Conservation (phyloP, 2,329 filamentous ascomycete species). For the Fusarium robinianum region DNA sequence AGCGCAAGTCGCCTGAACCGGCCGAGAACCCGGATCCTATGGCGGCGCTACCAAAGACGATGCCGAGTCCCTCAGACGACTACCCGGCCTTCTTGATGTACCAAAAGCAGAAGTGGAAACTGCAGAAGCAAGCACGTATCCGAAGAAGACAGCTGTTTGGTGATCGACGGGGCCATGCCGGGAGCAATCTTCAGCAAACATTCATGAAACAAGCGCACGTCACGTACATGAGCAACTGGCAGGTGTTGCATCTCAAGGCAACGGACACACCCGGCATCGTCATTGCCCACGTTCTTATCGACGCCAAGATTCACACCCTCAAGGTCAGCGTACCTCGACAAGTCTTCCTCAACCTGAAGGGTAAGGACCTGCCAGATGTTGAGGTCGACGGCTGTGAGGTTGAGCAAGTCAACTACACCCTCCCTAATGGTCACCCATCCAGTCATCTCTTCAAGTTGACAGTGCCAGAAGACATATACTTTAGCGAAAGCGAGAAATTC, state of each 20-base stretch:
- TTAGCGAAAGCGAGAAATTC: constrained; percentile 82
- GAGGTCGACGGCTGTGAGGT: constrained; percentile 84
- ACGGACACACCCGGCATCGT: constrained; percentile 87
- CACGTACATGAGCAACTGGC: constrained; percentile 92
- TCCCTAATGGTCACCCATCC: constrained; percentile 94
- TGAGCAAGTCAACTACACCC: constrained; percentile 89
- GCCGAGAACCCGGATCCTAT: constrained; percentile 75
- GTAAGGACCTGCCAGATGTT: constrained; percentile 84
- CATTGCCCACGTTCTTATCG: constrained; percentile 87
- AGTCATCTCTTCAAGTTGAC: constrained; percentile 93
- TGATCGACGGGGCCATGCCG: constrained; percentile 64
- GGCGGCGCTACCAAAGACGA: constrained; percentile 76
- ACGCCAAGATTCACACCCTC: constrained; percentile 84
- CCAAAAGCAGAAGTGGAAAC: constrained; percentile 98
- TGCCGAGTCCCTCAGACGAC: constrained; percentile 84
- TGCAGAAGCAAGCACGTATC: constrained; percentile 87
- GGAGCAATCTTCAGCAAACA: constrained; percentile 64
- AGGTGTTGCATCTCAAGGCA: constrained; percentile 83
- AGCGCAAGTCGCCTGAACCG: constrained; percentile 74
- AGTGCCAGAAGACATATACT: constrained; percentile 85
- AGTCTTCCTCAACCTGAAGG: constrained; percentile 90
- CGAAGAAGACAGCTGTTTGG: constrained; percentile 91
- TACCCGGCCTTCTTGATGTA: constrained; percentile 89
- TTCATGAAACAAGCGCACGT: constrained; percentile 93
- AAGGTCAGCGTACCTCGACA: constrained; percentile 89